Base-by-base conservation (phyloP, 768 basidiomycete species). In the Termitomyces sp. region DNA sequence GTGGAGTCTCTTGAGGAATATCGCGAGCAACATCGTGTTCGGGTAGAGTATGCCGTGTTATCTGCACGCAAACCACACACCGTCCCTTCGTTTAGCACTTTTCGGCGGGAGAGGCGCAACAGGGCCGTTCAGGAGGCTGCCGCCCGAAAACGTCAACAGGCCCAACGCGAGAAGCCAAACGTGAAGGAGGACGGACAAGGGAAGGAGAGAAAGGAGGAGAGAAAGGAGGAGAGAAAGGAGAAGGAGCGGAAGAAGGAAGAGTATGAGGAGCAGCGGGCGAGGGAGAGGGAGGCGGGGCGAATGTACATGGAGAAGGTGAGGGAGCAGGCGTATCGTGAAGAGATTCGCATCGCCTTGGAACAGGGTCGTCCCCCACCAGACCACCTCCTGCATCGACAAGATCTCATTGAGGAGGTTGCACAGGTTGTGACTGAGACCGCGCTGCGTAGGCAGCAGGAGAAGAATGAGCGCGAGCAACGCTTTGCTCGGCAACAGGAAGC, bases 321-420 rank as follows among this genome's bases (percentile, higher is more conserved):
- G 13, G 52, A 43, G 28, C 43, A 47, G 38, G 30, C 36, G 2
- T 13, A 58, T 43, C 52, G 52, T 33, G 57, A 54, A 30, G 24
- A 41, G 20, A 58, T 58, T 30, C 57, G 57, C 16, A 18, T 30
- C 9, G 53, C 52, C 38, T 45, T 58, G 46, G 57, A 58, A 49
- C 52, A 58, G 28, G 45, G 45, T 24, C 52, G 36, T 5, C 46
- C 45, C 35, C 33, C 36, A 11, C 57, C 57, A 14, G 20, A 24
- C 13, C 52, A 58, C 16, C 46, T 53, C 20, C 52, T 24, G 38
- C 38, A 54, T 8, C 52, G 44, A 48, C 46, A 48, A 30, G 52
- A 46, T 32, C 57, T 58, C 38, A 54, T 58, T 26, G 52, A 49
- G 24, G 57, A 58, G 47, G 41, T 58, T 30, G 24, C 52, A 16